phyloP scores from a whole-genome alignment of 2,329 filamentous ascomycete species.

The Xylaria sp. region DNA sequence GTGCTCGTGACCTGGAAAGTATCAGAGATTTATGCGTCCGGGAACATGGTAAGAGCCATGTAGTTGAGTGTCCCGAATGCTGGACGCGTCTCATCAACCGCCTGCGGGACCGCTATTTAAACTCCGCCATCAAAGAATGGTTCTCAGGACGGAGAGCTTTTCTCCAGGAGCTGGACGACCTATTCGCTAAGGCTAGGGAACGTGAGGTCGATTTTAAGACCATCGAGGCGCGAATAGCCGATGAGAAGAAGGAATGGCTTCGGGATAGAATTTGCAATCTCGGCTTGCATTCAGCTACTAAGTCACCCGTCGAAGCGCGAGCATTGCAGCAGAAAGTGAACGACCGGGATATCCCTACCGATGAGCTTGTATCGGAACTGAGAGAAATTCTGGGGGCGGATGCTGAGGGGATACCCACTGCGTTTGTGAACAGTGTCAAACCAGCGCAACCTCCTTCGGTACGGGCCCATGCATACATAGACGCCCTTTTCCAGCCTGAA shows the following conservation, averaged over 20 bases:
- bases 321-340: constrained; percentile 46
- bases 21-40: constrained; percentile 57
- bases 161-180: constrained; percentile 60
- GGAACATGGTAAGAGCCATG: constrained; percentile 56
- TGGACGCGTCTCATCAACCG: constrained; percentile 60
- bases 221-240: constrained; percentile 62
- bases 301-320: constrained; percentile 43
- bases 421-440: constrained; percentile 49
- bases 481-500: constrained; percentile 56
- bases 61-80: constrained; percentile 61
- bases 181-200: constrained; percentile 61
- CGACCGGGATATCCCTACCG: constrained; percentile 43
- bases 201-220: constrained; percentile 56
- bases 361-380: constrained; percentile 46
- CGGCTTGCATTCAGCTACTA: constrained; percentile 44
- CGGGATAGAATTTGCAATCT: constrained; percentile 51
- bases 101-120: constrained; percentile 56
- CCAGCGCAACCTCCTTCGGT: constrained; percentile 49
- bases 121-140: constrained; percentile 59
- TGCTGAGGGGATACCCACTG: constrained; percentile 47
- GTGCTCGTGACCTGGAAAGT: constrained; percentile 55
- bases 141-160: constrained; percentile 62
- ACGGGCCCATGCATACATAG: constrained; percentile 54
- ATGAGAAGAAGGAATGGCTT: constrained; percentile 66
- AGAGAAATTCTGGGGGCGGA: constrained; percentile 43